These are phyloP conservation scores for Anisodus acutangulus DNA, from an alignment of 257 asterid species.

Conservation along the genomic window DNA sequence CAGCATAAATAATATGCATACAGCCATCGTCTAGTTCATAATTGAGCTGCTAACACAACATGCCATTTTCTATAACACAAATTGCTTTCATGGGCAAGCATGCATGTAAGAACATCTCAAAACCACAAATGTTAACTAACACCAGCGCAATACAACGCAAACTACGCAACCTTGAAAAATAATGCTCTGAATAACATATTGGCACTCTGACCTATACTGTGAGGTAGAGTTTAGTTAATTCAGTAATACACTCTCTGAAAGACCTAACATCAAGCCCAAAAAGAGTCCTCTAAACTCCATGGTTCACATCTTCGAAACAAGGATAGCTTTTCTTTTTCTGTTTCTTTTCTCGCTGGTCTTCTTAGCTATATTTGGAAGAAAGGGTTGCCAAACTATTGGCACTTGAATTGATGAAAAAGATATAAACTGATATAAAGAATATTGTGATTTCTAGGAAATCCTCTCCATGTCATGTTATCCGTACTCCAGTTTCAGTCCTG, in stretches of 20 bases:
- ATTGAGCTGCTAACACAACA: conserved; percentile 2
- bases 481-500: background rate
- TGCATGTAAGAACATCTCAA: background rate
- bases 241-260: background rate
- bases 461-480: background rate
- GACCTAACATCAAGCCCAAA: background rate
- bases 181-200: background rate
- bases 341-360: background rate
- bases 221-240: conserved; percentile 7
- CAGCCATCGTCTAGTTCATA: background rate
- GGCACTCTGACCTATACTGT: background rate
- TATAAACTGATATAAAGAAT: background rate
- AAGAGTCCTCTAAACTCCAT: background rate
- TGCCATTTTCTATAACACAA: conserved; percentile 1
- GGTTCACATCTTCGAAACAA: background rate
- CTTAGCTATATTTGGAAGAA: background rate
- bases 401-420: background rate
- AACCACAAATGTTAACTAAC: background rate
- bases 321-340: background rate
- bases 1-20: conserved; percentile 25
- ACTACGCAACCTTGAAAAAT: background rate
- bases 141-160: conserved; percentile 1
- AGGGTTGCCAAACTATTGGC: background rate
- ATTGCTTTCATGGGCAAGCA: background rate
- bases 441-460: background rate